Evolutionary conservation across 73 alveolate species (phyloP).

Genomic region (Diophrys sp.): DNA sequence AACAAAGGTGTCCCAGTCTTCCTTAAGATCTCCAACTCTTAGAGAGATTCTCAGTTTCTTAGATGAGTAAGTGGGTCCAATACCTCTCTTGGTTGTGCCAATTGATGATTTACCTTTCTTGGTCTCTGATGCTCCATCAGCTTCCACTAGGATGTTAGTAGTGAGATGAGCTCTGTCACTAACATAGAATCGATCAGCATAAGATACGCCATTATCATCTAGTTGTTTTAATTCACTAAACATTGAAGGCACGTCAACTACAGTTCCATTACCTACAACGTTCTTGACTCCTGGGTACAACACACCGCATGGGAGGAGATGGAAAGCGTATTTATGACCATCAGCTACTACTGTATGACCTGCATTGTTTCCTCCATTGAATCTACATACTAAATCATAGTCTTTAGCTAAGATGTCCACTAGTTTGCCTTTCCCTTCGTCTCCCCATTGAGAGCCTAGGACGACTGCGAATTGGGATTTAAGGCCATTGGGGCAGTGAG

Average conservation of each 20-base stretch:
- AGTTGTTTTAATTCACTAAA: conserved; percentile 71
- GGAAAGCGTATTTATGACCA: conserved; percentile 92
- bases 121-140: conserved; percentile 58
- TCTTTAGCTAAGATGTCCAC: conserved; percentile 93
- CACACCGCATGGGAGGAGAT: conserved; percentile 95
- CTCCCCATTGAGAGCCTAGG: conserved; percentile 98
- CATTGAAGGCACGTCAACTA: conserved; percentile 69
- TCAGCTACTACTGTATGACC: conserved; percentile 95
- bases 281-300: conserved; percentile 74
- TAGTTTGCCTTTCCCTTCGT: conserved; percentile 97
- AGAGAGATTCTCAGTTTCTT: conserved; percentile 83
- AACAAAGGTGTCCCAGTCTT: conserved; percentile 77
- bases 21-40: conserved; percentile 88
- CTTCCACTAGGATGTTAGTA: conserved; percentile 36
- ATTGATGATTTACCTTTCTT: conserved; percentile 42
- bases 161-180: conserved; percentile 87
- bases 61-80: conserved; percentile 95
- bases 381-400: conserved; percentile 72
- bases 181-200: conserved; percentile 57
- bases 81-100: conserved; percentile 96
- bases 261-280: conserved; percentile 96
- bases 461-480: conserved; percentile 67
- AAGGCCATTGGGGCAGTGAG: conserved; percentile 49
- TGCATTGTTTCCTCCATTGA: conserved; percentile 97
- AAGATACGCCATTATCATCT: conserved; percentile 68